Evolutionary conservation across 1,284 basidiomycete species (phyloP), one percentile per base, ranked within the genome.

Genomic region (Lentinus polychrous): DNA sequence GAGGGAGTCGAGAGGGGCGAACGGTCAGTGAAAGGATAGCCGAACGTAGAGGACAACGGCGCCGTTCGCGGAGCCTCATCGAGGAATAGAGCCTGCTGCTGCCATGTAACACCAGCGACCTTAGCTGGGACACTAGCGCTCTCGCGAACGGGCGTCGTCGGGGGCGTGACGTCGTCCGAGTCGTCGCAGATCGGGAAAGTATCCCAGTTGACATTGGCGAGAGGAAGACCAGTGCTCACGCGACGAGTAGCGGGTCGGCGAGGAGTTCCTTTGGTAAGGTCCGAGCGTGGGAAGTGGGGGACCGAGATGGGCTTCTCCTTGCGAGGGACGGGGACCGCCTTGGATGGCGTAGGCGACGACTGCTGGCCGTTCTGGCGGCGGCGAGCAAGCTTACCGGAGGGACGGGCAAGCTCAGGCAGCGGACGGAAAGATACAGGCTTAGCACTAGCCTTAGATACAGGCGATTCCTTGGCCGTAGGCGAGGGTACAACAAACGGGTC

Each of bases 101-200:
- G 65, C 67, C 69, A 68, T 10, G 62, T 56, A 15, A 57, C 52
- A 12, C 50, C 53, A 36, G 45, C 43, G 14, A 52, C 57, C 50
- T 59, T 61, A 7, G 55, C 23, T 8, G 62, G 56, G 7, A 57
- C 57, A 18, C 58, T 60, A 2, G 59, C 53, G 17, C 49, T 54
- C 52, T 66, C 64, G 6, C 57, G 60, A 38, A 60, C 48, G 22
- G 67, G 73, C 59, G 56, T 67, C 14, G 63, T 61, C 11, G 67
- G 67, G 48, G 54, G 63, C 56, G 48, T 55, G 51, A 59, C 46
- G 31, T 66, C 61, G 50, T 68, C 78, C 49, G 74, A 73, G 57
- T 86, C 83, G 52, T 86, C 83, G 55, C 83, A 86, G 40, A 86
- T 66, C 1, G 81, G 83, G 62, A 85, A 85, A 33, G 66, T 65